phyloP scores from a whole-genome alignment of 1,284 basidiomycete species.

The Malassezia caprae region DNA sequence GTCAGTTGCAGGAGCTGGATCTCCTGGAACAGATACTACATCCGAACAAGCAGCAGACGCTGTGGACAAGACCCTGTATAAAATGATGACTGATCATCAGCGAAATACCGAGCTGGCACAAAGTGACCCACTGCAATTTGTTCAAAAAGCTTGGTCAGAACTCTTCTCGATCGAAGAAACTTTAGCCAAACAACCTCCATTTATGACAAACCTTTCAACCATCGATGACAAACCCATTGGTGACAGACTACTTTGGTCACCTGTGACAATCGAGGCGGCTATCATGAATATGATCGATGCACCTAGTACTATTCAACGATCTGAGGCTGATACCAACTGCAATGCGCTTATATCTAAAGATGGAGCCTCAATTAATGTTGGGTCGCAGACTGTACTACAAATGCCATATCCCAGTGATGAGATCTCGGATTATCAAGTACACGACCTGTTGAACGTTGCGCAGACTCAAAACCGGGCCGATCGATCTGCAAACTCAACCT shows the following conservation, averaged over 20 bases:
- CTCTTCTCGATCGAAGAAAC: neutral
- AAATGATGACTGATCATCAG: neutral
- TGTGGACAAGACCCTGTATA: neutral
- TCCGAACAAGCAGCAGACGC: neutral
- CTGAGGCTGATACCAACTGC: neutral
- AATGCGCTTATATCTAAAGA: neutral
- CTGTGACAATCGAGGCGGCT: neutral
- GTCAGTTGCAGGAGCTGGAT: neutral
- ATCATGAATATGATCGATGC: slow-evolving; percentile 3
- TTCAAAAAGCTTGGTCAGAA: slow-evolving; percentile 12
- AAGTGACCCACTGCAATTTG: slow-evolving; percentile 6
- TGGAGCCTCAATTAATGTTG: neutral
- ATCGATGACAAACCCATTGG: neutral
- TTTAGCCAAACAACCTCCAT: neutral
- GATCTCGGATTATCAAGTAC: neutral
- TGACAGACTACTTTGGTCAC: neutral
- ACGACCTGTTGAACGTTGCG: neutral
- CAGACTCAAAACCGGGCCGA: neutral
- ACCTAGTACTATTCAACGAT: neutral
- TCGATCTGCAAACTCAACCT: neutral
- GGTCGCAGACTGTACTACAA: neutral
- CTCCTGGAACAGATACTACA: neutral
- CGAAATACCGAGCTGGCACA: neutral
- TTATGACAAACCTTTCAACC: neutral
- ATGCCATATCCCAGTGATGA: neutral